phyloP scores from a whole-genome alignment of 78 protist genomes.

The Trichosphaerium sp. region DNA sequence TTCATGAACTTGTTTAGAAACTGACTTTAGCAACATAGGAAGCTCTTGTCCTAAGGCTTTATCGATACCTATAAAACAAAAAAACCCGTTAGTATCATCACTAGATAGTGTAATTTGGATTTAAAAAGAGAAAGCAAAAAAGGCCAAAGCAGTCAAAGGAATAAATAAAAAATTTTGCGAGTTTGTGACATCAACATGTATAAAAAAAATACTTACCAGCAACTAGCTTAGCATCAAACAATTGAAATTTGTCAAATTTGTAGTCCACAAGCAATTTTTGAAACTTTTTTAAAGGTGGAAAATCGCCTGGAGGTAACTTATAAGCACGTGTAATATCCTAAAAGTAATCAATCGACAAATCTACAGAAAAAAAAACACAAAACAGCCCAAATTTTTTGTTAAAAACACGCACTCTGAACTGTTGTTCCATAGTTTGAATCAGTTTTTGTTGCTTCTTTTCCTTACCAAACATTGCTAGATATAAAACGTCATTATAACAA shows the following conservation, averaged over 20 bases:
- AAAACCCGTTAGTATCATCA: no score
- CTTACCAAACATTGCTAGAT: constrained; percentile 66
- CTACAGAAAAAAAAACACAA: no score
- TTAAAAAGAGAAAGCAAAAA: no score
- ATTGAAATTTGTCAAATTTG: constrained; percentile 58
- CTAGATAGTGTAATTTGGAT: no score
- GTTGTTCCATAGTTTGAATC: constrained; percentile 30
- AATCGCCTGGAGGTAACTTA: constrained; percentile 53
- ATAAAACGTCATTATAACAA: no score
- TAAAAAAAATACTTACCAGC: constrained; percentile 29
- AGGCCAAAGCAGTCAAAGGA: constrained; percentile 20
- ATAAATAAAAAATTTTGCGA: constrained; percentile 30
- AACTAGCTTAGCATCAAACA: constrained; percentile 27
- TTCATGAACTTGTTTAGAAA: no score
- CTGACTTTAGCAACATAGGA: no score
- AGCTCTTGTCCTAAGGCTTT: no score
- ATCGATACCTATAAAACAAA: no score
- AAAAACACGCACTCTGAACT: no score
- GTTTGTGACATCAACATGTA: constrained; percentile 27
- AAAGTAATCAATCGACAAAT: no score
- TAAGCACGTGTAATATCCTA: constrained; percentile 6
- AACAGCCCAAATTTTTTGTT: no score
- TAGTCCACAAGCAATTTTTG: not conserved
- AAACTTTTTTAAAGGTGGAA: constrained; percentile 53
- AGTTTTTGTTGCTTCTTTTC: constrained; percentile 48